Base-by-base conservation (phyloP, 768 basidiomycete species). In the Naganishia randhawae region DNA sequence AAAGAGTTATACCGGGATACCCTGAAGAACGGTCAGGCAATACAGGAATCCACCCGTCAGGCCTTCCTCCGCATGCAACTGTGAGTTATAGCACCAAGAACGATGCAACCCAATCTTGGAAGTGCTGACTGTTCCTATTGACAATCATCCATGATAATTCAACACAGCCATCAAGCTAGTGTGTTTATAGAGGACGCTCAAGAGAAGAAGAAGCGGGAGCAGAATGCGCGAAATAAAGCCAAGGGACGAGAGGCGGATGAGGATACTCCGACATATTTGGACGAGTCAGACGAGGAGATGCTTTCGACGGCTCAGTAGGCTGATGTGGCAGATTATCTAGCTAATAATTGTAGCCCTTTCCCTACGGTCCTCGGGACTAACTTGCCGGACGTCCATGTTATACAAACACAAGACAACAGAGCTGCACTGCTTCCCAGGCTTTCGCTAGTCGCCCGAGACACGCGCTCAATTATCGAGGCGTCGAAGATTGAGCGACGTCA, bases 51-150 rank as follows among this genome's bases (percentile, higher is more conserved):
- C 8, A 63, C 35, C 25, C 37, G 64, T 27, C 65, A 62, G 41
- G 53, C 69, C 1, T 50, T 54, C 29, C 55, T 69, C 10, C 63
- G 61, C 13, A 69, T 69, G 69, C 52, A 66, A 35, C 52, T 69
- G 69, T 69, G 50, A 48, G 68, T 65, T n/a, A 22, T n/a, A 1
- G 19, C 63, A 3, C 32, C 62, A 27, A 22, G 16, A 3, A 22
- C 0, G 41, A n/a, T n/a, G n/a, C n/a, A n/a, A n/a, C n/a, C n/a
- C n/a, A n/a, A n/a, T n/a, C n/a, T n/a, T n/a, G n/a, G n/a, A n/a
- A n/a, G n/a, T n/a, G n/a, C n/a, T n/a, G n/a, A n/a, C n/a, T n/a
- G n/a, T n/a, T n/a, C n/a, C n/a, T n/a, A n/a, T n/a, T n/a, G n/a
- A 32, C 32, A 37, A 27, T 50, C 13, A 6, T 31, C n/a, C n/a